phyloP scores from a whole-genome alignment of 176 grass and related monocot genomes.

The Oryza coarctata region DNA sequence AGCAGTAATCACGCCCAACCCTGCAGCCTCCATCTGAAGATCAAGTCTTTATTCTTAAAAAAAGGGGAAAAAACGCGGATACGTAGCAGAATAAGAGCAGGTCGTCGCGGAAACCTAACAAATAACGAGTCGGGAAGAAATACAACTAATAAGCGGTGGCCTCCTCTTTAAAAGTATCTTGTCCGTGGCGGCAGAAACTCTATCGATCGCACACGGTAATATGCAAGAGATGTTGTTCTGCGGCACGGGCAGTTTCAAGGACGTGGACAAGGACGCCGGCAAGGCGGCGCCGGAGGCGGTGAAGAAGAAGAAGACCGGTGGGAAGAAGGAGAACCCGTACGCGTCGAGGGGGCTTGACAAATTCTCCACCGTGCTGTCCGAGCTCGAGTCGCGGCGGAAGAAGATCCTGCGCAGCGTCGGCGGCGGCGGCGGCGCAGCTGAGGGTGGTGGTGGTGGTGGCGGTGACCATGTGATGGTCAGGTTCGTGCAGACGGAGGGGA shows the following conservation, averaged over 20 bases:
- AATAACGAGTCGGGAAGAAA: not conserved
- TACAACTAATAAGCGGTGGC: not conserved
- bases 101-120: not conserved
- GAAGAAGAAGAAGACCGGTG: not conserved
- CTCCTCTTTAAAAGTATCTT: not conserved
- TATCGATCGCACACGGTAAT: not conserved
- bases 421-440: not conserved
- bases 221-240: constrained; percentile 55
- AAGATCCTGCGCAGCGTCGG: constrained; percentile 60
- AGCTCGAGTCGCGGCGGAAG: constrained; percentile 72
- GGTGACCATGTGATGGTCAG: constrained; percentile 53
- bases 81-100: not conserved
- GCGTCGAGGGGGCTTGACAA: constrained; percentile 84
- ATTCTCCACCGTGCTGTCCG: constrained; percentile 75
- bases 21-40: not conserved
- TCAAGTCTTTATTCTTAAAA: constrained; percentile 3
- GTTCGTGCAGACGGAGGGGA: constrained; percentile 62
- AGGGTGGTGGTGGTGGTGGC: not conserved
- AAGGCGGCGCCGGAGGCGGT: not conserved
- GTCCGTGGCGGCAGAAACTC: not conserved
- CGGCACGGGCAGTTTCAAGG: constrained; percentile 51
- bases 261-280: constrained; percentile 44
- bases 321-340: constrained; percentile 64
- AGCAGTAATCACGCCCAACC: not conserved
- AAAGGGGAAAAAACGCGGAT: no score